phyloP scores from a whole-genome alignment of 768 basidiomycete species.

The Clitopilus passeckerianus region DNA sequence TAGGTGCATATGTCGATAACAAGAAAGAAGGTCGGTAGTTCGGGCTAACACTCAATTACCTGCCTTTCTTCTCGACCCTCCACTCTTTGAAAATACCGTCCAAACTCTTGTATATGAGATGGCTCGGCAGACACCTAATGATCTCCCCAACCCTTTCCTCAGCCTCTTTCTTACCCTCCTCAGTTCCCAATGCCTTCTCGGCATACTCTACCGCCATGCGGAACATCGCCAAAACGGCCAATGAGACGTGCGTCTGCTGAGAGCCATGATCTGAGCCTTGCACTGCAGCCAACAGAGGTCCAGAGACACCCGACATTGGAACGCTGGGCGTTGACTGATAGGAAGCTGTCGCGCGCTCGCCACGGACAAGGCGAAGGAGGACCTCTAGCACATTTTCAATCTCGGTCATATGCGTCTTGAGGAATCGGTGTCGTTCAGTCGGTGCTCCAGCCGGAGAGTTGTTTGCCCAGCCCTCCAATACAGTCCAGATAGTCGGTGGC shows the following conservation, averaged over 20 bases:
- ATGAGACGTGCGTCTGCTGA: conserved; percentile 91
- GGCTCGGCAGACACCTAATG: conserved; percentile 81
- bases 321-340: conserved; percentile 59
- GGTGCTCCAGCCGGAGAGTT: conserved; percentile 74
- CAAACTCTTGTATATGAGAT: conserved; percentile 84
- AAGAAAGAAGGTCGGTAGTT: background rate
- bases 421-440: conserved; percentile 81
- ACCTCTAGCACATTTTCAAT: conserved; percentile 92
- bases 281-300: conserved; percentile 67
- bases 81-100: conserved; percentile 96
- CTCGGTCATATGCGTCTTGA: conserved; percentile 83
- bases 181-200: conserved; percentile 53
- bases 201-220: conserved; percentile 82
- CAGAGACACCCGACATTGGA: conserved; percentile 57
- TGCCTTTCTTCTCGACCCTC: conserved; percentile 77
- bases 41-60: conserved; percentile 25
- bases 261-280: conserved; percentile 77
- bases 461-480: conserved; percentile 86
- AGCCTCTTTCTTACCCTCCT: conserved; percentile 65
- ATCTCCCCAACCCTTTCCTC: conserved; percentile 84
- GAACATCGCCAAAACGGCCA: conserved; percentile 91
- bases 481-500: conserved; percentile 90
- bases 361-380: conserved; percentile 84
- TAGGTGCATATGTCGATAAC: background rate
- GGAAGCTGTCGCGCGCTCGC: conserved; percentile 75